Conservation (phyloP, 352 stramenopile species). For the Globisporangium viniferum region DNA sequence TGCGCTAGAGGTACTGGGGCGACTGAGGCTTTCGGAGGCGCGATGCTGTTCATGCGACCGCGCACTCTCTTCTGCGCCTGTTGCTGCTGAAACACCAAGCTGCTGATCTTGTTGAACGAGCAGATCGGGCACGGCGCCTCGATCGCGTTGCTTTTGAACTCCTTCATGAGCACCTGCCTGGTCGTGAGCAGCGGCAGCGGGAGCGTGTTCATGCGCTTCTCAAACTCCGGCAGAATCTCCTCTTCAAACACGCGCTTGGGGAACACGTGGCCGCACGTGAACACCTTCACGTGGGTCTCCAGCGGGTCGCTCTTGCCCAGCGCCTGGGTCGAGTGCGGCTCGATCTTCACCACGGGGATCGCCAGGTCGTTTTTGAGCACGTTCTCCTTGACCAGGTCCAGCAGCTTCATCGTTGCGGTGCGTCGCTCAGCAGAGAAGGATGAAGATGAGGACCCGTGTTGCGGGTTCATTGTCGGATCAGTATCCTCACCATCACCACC, state of each 20-base stretch:
- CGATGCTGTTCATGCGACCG: neutral
- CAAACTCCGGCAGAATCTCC: conserved; percentile 77
- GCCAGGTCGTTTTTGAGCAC: conserved; percentile 69
- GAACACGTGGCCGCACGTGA: conserved; percentile 81
- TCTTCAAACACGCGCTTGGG: conserved; percentile 86
- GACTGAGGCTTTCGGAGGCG: neutral
- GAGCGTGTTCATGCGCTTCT: conserved; percentile 71
- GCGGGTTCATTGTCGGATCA: neutral
- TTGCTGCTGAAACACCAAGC: conserved; percentile 39
- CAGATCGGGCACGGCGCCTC: conserved; percentile 82
- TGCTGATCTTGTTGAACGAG: conserved; percentile 78
- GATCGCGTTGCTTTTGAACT: conserved; percentile 59
- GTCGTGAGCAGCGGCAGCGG: conserved; percentile 59
- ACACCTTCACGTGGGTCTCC: conserved; percentile 84
- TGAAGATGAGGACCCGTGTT: neutral
- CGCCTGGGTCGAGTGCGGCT: conserved; percentile 56
- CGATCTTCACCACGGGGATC: conserved; percentile 45
- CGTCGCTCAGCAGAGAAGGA: neutral
- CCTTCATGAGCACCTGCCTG: conserved; percentile 54
- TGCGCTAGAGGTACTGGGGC: neutral
- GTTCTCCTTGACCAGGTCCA: conserved; percentile 75
- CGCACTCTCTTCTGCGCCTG: neutral
- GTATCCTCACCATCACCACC: neutral
- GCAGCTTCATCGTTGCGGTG: conserved; percentile 29
- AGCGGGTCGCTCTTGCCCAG: conserved; percentile 82